Conservation (phyloP, 306 rosid genomes). For the Casuarina equisetifolia region DNA sequence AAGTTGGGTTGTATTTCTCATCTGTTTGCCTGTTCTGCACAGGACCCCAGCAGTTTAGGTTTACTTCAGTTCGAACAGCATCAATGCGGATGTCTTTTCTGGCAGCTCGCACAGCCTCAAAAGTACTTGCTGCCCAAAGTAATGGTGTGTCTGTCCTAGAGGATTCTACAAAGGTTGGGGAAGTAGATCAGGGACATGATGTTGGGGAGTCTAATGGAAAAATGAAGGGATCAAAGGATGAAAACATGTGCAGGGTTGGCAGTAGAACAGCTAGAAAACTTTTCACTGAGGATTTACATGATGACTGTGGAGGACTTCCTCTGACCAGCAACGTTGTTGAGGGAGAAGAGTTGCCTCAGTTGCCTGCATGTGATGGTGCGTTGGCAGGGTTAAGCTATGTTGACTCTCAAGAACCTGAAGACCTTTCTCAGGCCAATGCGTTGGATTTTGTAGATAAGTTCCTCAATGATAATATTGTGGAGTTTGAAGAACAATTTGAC, state of each 20-base stretch:
- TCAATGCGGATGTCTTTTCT: conserved; percentile 59
- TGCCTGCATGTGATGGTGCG: conserved; percentile 45
- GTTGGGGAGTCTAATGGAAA: conserved; percentile 22
- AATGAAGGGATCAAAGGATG: conserved; percentile 27
- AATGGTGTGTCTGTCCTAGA: conserved; percentile 26
- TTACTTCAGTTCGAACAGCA: conserved; percentile 49
- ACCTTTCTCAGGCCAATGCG: conserved; percentile 77
- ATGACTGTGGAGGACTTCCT: conserved; percentile 31
- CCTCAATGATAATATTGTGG: conserved; percentile 51
- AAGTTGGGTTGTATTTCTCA: conserved; percentile 1
- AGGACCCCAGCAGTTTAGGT: conserved; percentile 53
- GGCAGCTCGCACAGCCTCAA: conserved; percentile 41
- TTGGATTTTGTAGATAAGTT: conserved; percentile 78
- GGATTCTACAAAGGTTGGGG: conserved; percentile 33
- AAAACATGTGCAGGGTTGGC: conserved; percentile 39
- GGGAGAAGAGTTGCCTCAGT: conserved; percentile 35
- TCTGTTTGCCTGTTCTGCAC: conserved; percentile 22
- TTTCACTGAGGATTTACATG: conserved; percentile 50
- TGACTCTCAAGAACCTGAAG: conserved; percentile 92
- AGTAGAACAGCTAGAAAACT: conserved; percentile 73
- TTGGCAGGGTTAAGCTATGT: conserved; percentile 71
- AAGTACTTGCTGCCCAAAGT: conserved; percentile 26
- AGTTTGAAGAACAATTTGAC: conserved; percentile 44
- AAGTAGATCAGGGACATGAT: conserved; percentile 34
- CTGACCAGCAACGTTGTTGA: conserved; percentile 26